Base-by-base conservation (phyloP, 495 filamentous ascomycete genomes). In the Cetradonia linearis region DNA sequence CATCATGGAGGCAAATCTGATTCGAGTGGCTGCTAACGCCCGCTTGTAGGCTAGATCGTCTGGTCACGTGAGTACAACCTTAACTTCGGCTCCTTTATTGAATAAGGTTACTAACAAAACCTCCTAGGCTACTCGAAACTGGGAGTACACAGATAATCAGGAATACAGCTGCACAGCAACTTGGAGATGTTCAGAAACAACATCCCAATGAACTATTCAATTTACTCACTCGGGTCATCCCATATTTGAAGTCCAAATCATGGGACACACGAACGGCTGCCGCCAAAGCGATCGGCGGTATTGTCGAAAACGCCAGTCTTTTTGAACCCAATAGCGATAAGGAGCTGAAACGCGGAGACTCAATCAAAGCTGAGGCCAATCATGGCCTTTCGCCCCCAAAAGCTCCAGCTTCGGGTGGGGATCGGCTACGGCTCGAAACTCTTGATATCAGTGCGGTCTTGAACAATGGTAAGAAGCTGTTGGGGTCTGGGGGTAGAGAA, bases 151-250 rank as follows among this genome's bases (percentile, higher is more conserved):
- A 85, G 67, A 75, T 97, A 57, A 96, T 98, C 60, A 86, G 94
- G 58, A 93, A 95, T 63, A 97, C 93, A 60, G 93, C 93, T 59
- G 94, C 95, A 38, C 87, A 93, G 68, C 93, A 98, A 75, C 81
- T 98, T 40, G 92, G 88, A 38, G 93, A 97, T 76, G 91, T 96
- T 62, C 94, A 97, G 72, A 97, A 95, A 69, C 85, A 91, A 64
- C 94, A 97, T 68, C 93, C 94, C 0, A 92, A 97, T 71, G 93
- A 98, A 68, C 77, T 97, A 4, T 97, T 96, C 72, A 96, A 97
- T 66, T 79, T 98, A 9, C 79, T 98, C n/a, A 89, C 89, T n/a
- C 81, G 92, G 50, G 91, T 98, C 46, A 82, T 97, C 20, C 91
- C 94, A 2, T 96, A 94, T 71, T 80, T 97, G 18, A 81, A 86